Percentiles rank a stretch among this genome's conserved stretches.
Conservation (phyloP, 2,329 filamentous ascomycete genomes). For the Sarocladium brachiariae region DNA sequence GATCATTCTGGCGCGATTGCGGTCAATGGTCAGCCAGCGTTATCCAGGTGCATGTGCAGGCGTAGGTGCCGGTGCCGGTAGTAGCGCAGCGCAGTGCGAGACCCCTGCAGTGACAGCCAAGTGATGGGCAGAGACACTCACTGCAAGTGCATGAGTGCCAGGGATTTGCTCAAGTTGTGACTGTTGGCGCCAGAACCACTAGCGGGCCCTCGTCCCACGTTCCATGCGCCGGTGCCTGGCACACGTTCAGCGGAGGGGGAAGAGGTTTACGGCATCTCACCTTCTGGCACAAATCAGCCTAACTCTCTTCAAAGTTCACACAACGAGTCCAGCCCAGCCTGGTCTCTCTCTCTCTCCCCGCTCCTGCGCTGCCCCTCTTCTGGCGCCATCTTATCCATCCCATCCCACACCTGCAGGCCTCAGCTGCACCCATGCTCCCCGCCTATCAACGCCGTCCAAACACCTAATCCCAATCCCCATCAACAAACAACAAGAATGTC, state of each 20-base stretch:
- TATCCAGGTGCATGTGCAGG: neutral
- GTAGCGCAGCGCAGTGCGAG: neutral
- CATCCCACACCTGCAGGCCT: neutral
- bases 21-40: no score
- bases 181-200: neutral
- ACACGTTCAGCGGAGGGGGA: no score
- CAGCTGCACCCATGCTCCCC: neutral
- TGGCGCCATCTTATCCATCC: neutral
- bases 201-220: neutral
- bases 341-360: neutral
- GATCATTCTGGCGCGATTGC: neutral
- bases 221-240: neutral
- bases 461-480: neutral
- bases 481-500: constrained; percentile 7
- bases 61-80: neutral
- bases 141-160: no score
- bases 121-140: no score
- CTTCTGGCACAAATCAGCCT: no score
- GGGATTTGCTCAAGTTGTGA: neutral
- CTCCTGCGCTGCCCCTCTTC: neutral
- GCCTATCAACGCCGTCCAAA: neutral
- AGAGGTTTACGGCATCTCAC: no score
- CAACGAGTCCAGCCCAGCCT: no score
- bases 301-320: no score
- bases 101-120: neutral